Base-by-base conservation (phyloP, 148 eudicot species). In the Drosera capensis region DNA sequence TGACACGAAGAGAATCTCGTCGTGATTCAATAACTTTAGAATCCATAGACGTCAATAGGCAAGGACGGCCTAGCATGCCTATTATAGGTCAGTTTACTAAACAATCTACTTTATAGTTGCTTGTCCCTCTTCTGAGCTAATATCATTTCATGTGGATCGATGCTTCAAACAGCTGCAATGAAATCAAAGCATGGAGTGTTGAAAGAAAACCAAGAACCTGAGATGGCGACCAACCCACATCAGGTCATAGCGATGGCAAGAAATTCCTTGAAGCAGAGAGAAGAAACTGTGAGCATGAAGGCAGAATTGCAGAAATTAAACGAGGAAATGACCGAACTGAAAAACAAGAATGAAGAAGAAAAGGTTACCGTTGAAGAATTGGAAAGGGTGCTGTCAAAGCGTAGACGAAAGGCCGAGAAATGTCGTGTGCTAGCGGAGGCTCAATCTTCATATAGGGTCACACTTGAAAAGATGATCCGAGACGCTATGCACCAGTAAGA, bases 401-500 rank as follows among this genome's bases (percentile, higher is more conserved):
- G 79, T 18, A 60, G 70, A 52, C 67, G 93, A 47, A 43, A 82
- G 16, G 93, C 74, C 38, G 99, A 90, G 46, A 90, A 90, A 45
- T 84, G 93, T 24, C 73, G 80, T 45, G 65, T 71, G 23, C 64
- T 90, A 14, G 95, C 99, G 19, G 99, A 90, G 60, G 71, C 95
- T 25, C 99, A 90, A 44, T 75, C 82, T 42, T 76, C 93, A 2
- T 77, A 90, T 57, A 71, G 65, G 37, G 18, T 74, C 45, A 90
- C 80, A 81, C 70, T 88, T 18, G 94, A 88, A 75, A 83, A 75
- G 64, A 88, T 90, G 97, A 80, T 90, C 58, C 55, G 93, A 59
- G 94, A 78, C 55, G 84, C 97, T 24, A 80, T 90, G 95, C 97
- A 90, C 77, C 97, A 90, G 97, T 84, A 75, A 84, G 87, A 40